These are phyloP conservation scores for Scutellaria barbata DNA, from an alignment of 257 asterid genomes.

Conservation along the genomic window DNA sequence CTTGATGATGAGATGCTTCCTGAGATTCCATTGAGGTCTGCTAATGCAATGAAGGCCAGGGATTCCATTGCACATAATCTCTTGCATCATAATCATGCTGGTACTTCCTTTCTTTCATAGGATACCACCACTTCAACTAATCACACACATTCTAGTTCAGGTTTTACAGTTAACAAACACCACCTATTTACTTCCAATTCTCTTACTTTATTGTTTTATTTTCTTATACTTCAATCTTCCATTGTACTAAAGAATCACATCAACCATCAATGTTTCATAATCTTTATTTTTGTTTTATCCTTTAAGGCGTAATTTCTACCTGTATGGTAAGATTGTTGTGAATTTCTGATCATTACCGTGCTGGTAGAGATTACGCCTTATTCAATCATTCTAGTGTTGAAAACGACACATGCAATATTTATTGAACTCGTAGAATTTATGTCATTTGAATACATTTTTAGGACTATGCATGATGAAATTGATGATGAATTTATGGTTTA, in stretches of 20 bases:
- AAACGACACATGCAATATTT: background rate
- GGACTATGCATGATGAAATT: background rate
- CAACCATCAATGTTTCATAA: no score
- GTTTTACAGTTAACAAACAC: conserved; percentile 17
- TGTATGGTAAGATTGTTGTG: no score
- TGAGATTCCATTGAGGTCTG: conserved; percentile 69
- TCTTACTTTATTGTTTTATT: conserved; percentile 19
- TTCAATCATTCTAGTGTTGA: background rate
- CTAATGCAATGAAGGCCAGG: conserved; percentile 66
- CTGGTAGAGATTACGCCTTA: background rate
- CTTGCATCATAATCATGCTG: conserved; percentile 87
- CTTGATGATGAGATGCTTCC: conserved; percentile 91
- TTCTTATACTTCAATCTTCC: background rate
- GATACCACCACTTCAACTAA: background rate
- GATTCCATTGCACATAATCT: conserved; percentile 86
- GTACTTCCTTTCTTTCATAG: conserved; percentile 75
- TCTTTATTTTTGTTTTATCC: no score
- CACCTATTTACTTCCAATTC: background rate
- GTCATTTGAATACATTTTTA: background rate
- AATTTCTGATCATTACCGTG: no score
- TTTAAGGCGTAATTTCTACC: background rate
- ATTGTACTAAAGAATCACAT: no score
- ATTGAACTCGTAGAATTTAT: background rate
- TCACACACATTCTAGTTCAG: conserved; percentile 3
- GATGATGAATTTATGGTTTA: background rate